These are phyloP conservation scores for Nakazawaea ishiwadae DNA, from an alignment of 805 yeast species.

Conservation along the genomic window DNA sequence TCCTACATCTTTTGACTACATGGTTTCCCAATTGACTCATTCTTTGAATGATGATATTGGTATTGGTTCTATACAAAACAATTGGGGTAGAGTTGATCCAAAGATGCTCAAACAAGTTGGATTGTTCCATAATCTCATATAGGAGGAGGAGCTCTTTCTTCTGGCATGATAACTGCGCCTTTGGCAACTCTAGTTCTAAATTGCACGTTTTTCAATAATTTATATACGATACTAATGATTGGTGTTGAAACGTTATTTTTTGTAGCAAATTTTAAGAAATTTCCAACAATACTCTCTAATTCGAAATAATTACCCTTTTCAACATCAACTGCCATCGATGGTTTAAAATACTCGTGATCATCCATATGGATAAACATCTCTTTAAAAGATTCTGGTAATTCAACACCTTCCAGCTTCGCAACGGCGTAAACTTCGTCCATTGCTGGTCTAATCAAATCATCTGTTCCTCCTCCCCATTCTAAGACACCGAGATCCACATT, in stretches of 20 bases:
- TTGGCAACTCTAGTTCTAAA: conserved; percentile 25
- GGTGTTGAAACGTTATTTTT: conserved; percentile 45
- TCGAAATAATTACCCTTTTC: conserved; percentile 32
- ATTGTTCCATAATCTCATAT: neutral
- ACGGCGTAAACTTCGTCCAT: conserved; percentile 38
- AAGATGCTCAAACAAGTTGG: neutral
- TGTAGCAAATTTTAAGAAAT: conserved; percentile 30
- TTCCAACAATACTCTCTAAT: conserved; percentile 36
- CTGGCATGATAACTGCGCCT: neutral
- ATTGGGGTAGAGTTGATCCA: neutral
- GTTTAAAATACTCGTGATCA: conserved; percentile 35
- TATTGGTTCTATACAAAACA: neutral
- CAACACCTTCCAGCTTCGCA: conserved; percentile 41
- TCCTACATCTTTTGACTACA: neutral
- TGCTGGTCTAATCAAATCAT: conserved; percentile 27
- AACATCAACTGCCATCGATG: conserved; percentile 40
- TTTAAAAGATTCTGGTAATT: conserved; percentile 26
- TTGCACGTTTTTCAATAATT: conserved; percentile 54
- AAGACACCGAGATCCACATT: conserved; percentile 29
- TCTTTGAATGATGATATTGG: neutral
- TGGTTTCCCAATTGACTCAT: neutral
- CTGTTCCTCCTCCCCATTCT: conserved; percentile 21
- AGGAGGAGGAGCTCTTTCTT: neutral
- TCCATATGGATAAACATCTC: conserved; percentile 26
- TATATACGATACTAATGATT: conserved; percentile 48